These are phyloP conservation scores for Heteromeles arbutifolia DNA, from an alignment of 306 rosid genomes.

Conservation along the genomic window DNA sequence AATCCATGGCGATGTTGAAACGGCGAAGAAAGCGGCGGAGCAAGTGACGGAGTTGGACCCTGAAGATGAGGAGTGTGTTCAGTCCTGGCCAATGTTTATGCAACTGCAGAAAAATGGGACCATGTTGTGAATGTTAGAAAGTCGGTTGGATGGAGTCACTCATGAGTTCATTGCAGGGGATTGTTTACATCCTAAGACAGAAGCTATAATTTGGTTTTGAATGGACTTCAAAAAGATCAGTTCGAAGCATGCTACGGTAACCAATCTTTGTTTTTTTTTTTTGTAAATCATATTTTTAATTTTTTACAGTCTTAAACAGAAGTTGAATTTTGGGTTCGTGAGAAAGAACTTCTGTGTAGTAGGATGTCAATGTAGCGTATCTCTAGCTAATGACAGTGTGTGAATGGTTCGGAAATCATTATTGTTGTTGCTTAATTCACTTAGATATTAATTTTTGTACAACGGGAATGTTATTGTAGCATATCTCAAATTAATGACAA, in stretches of 20 bases:
- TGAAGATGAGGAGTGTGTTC: constrained; percentile 78
- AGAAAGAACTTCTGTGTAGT: no score
- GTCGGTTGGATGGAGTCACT: constrained; percentile 23
- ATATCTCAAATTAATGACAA: not conserved
- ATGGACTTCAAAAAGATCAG: constrained; percentile 16
- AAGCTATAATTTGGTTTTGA: constrained; percentile 9
- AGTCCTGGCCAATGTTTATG: constrained; percentile 64
- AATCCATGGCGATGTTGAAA: constrained; percentile 62
- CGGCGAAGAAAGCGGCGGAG: constrained; percentile 61
- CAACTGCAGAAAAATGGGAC: constrained; percentile 57
- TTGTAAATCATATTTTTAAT: not conserved
- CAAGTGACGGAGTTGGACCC: constrained; percentile 63
- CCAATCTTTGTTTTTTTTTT: not conserved
- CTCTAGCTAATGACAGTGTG: not conserved
- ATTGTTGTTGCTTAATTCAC: not conserved
- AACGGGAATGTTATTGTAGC: not conserved
- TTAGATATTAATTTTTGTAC: no score
- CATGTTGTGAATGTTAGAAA: constrained; percentile 49
- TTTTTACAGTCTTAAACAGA: not conserved
- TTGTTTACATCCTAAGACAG: constrained; percentile 9
- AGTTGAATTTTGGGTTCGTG: not conserved
- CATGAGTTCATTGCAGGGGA: constrained; percentile 22
- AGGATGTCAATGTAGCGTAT: not conserved
- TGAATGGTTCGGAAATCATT: not conserved
- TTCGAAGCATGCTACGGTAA: not conserved